phyloP scores from a whole-genome alignment of 148 eudicot genomes.

The Amaranthus palmeri region DNA sequence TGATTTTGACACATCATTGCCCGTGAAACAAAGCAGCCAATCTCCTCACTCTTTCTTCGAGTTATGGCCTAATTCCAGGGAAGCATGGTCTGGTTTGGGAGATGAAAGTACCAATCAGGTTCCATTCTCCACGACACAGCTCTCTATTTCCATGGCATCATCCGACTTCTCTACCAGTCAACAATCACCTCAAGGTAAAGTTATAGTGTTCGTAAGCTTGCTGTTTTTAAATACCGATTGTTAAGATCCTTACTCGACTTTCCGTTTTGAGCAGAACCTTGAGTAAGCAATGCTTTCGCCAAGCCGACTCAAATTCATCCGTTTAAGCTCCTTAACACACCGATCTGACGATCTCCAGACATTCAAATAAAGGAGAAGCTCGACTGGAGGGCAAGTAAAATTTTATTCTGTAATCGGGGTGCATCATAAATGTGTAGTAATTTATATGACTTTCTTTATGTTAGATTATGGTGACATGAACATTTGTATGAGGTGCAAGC shows the following conservation, averaged over 20 bases:
- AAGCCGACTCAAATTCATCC: background rate
- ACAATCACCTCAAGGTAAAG: constrained; percentile 6
- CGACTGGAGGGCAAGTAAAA: constrained; percentile 1
- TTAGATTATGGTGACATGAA: background rate
- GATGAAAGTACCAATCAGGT: constrained; percentile 9
- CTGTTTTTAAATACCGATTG: background rate
- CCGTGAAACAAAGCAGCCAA: constrained; percentile 11
- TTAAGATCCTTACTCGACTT: background rate
- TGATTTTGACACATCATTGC: background rate
- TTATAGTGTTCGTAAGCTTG: background rate
- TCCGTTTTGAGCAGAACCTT: constrained; percentile 7
- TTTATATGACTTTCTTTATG: background rate
- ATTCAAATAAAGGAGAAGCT: background rate
- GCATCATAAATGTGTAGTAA: background rate
- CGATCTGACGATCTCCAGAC: background rate
- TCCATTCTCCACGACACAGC: constrained; percentile 13
- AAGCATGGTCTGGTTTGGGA: constrained; percentile 3
- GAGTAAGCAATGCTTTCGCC: constrained; percentile 2
- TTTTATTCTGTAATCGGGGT: background rate
- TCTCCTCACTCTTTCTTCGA: constrained; percentile 17
- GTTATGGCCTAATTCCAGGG: constrained; percentile 9
- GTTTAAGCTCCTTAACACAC: background rate
- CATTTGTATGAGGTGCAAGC: background rate
- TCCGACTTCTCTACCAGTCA: constrained; percentile 6
- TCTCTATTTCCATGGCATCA: constrained; percentile 13